Percentiles rank a stretch among this genome's conserved stretches.
Conservation (phyloP, 2,329 filamentous ascomycete genomes). For the Colletotrichum shisoi region DNA sequence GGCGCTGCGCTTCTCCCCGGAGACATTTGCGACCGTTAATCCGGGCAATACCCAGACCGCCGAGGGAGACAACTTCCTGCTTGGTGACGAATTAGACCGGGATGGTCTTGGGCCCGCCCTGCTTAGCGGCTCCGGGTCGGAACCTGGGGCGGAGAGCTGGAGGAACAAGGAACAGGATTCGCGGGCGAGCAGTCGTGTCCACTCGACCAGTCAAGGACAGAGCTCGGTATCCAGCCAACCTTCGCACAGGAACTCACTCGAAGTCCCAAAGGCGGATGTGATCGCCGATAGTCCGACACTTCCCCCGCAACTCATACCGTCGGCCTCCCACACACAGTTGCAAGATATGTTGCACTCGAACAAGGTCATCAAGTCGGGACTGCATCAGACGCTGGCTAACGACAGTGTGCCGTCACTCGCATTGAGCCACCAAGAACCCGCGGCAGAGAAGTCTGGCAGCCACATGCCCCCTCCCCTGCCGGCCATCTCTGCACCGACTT, state of each 20-base stretch:
- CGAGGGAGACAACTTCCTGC: constrained; percentile 37
- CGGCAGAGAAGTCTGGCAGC: constrained; percentile 50
- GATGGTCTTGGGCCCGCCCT: constrained; percentile 51
- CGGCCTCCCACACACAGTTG: constrained; percentile 63
- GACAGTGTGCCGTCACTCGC: constrained; percentile 65
- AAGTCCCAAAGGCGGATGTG: constrained; percentile 46
- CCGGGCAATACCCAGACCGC: constrained; percentile 39
- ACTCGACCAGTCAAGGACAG: constrained; percentile 52
- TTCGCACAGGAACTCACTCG: constrained; percentile 56
- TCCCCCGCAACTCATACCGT: constrained; percentile 58
- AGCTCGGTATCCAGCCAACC: constrained; percentile 62
- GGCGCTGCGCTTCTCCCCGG: constrained; percentile 62
- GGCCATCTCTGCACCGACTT: constrained; percentile 27
- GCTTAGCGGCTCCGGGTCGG: constrained; percentile 50
- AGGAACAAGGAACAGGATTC: constrained; percentile 60
- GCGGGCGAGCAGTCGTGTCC: constrained; percentile 50
- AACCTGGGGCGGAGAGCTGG: constrained; percentile 56
- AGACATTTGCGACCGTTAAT: constrained; percentile 39
- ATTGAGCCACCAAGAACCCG: constrained; percentile 60
- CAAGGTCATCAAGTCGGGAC: constrained; percentile 63
- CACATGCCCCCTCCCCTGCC: constrained; percentile 45
- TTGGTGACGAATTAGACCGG: constrained; percentile 47
- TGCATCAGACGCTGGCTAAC: constrained; percentile 64
- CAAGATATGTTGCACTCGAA: constrained; percentile 69
- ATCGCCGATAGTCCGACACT: constrained; percentile 70